A percentile compares a stretch with the other conserved stretches of the same genome.
Evolutionary conservation across 177 flowering plant species (phyloP).

Genomic region (Telopea speciosissima): DNA sequence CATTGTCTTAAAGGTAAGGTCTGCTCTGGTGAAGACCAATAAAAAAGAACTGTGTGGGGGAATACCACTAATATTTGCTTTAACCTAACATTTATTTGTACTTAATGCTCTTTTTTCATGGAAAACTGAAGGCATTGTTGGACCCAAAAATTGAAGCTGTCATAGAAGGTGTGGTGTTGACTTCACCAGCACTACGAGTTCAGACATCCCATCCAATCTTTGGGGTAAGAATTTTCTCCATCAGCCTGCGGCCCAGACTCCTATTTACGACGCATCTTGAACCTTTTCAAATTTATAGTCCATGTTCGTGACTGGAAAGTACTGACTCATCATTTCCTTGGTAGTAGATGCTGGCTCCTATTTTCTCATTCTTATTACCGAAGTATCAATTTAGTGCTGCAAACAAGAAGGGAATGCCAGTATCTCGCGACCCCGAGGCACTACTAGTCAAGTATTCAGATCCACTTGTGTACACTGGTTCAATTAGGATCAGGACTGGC

Average conservation of each 20-base stretch:
- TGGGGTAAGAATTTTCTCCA: slow-evolving; percentile 25
- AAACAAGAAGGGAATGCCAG: slow-evolving; percentile 50
- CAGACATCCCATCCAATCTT: slow-evolving; percentile 82
- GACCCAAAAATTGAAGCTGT: slow-evolving; percentile 54
- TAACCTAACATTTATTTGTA: not conserved
- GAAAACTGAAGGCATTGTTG: slow-evolving; percentile 45
- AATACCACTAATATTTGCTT: not conserved
- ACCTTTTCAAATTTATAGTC: not conserved
- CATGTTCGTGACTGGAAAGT: not conserved
- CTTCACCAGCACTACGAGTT: slow-evolving; percentile 88
- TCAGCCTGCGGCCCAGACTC: not conserved
- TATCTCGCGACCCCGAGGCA: slow-evolving; percentile 75
- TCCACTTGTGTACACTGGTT: slow-evolving; percentile 81
- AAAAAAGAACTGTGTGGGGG: not conserved
- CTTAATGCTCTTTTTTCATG: not conserved
- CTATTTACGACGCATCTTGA: not conserved
- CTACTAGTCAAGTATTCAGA: slow-evolving; percentile 79
- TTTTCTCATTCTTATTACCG: slow-evolving; percentile 61
- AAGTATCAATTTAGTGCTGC: slow-evolving; percentile 63
- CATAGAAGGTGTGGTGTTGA: slow-evolving; percentile 52
- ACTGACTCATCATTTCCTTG: not conserved
- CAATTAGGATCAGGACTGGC: slow-evolving; percentile 75
- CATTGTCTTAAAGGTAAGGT: slow-evolving; percentile 62
- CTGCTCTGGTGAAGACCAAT: not conserved
- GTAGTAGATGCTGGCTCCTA: slow-evolving; percentile 68